Evolutionary conservation across 2,329 filamentous ascomycete genomes (phyloP).

Genomic region (Pezicula neosporulosa): DNA sequence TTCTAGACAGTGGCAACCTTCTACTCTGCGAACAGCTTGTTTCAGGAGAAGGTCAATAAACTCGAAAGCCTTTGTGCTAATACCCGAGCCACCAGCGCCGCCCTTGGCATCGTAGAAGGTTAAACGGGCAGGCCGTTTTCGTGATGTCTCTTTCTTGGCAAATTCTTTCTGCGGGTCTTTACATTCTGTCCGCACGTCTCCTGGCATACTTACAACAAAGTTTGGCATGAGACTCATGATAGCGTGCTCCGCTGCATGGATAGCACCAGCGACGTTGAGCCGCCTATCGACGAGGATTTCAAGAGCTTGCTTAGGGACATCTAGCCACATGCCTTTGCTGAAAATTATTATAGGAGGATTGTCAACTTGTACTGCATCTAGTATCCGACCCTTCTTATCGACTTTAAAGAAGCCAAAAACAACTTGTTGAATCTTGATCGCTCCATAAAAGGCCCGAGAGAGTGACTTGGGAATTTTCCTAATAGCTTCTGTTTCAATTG

Average conservation of each 20-base stretch:
- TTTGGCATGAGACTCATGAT: slow-evolving; percentile 83
- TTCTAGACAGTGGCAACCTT: slow-evolving; percentile 69
- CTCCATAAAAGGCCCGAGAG: slow-evolving; percentile 77
- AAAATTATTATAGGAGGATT: slow-evolving; percentile 85
- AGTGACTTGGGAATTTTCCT: slow-evolving; percentile 61
- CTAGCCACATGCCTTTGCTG: slow-evolving; percentile 93
- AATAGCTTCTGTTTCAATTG: slow-evolving; percentile 86
- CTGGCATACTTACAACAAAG: slow-evolving; percentile 84
- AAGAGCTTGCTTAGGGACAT: slow-evolving; percentile 76
- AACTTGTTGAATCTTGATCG: slow-evolving; percentile 79
- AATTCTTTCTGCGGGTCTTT: slow-evolving; percentile 89
- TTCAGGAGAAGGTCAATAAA: slow-evolving; percentile 76
- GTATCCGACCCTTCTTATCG: slow-evolving; percentile 78
- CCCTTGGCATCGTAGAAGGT: slow-evolving; percentile 97
- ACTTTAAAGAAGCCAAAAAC: slow-evolving; percentile 98
- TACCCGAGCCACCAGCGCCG: slow-evolving; percentile 76
- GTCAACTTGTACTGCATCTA: slow-evolving; percentile 90
- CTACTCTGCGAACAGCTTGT: slow-evolving; percentile 74
- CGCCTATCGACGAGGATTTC: slow-evolving; percentile 70
- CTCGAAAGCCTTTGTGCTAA: slow-evolving; percentile 90
- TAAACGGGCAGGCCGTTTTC: slow-evolving; percentile 82
- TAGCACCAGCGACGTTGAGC: slow-evolving; percentile 81
- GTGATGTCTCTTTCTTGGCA: slow-evolving; percentile 59
- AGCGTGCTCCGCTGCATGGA: slow-evolving; percentile 93
- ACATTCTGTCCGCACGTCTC: slow-evolving; percentile 92